phyloP scores from a whole-genome alignment of 2,329 filamentous ascomycete species.

The Cladosporium sp. region DNA sequence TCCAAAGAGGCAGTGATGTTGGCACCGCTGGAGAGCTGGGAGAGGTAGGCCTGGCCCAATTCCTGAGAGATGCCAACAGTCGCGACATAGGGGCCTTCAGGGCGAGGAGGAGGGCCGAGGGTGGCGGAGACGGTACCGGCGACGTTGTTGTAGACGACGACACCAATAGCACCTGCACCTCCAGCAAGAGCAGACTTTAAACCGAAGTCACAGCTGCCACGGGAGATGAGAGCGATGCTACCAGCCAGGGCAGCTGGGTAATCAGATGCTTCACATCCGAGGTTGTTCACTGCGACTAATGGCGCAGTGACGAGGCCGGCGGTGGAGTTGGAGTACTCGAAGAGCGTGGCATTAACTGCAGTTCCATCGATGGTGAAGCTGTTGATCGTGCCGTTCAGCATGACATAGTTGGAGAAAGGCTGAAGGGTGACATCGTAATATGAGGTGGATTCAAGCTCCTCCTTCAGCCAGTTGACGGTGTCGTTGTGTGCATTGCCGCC shows the following conservation, averaged over 20 bases:
- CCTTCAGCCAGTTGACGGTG: slow-evolving; percentile 36
- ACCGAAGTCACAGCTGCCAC: slow-evolving; percentile 69
- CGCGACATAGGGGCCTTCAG: slow-evolving; percentile 53
- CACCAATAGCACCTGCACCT: slow-evolving; percentile 63
- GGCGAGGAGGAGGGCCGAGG: slow-evolving; percentile 24
- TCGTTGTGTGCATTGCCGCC: slow-evolving; percentile 33
- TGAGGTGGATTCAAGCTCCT: slow-evolving; percentile 38
- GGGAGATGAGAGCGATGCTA: slow-evolving; percentile 64
- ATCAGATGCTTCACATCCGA: slow-evolving; percentile 61
- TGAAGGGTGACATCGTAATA: slow-evolving; percentile 59
- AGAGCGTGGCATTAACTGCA: slow-evolving; percentile 61
- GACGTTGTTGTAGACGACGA: slow-evolving; percentile 70
- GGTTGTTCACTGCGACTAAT: slow-evolving; percentile 53
- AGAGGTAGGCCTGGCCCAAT: slow-evolving; percentile 54
- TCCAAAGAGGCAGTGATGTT: slow-evolving; percentile 34
- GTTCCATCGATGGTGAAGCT: slow-evolving; percentile 50
- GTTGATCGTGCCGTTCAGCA: slow-evolving; percentile 19
- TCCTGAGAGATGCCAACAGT: slow-evolving; percentile 62
- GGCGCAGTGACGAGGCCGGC: slow-evolving; percentile 28
- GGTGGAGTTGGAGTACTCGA: slow-evolving; percentile 17
- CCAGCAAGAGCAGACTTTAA: slow-evolving; percentile 65
- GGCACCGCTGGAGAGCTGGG: slow-evolving; percentile 43
- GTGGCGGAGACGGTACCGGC: slow-evolving; percentile 41
- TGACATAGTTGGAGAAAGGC: slow-evolving; percentile 27
- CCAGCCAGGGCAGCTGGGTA: slow-evolving; percentile 56